Conservation (phyloP, 192 early-diverging fungal genomes). For the Linnemannia hyalina region DNA sequence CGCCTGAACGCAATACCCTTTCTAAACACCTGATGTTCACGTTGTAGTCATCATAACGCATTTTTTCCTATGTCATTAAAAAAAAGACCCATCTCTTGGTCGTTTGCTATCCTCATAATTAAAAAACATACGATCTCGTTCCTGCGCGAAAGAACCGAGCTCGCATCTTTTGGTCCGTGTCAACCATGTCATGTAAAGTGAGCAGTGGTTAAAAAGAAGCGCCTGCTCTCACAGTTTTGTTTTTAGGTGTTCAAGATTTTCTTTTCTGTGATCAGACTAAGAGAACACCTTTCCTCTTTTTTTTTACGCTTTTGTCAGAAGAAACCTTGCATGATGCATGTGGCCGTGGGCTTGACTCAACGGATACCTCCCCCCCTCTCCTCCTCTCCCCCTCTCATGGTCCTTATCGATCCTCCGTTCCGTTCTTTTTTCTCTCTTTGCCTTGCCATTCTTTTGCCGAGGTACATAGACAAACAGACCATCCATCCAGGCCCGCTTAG, state of each 20-base stretch:
- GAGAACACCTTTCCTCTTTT: background rate
- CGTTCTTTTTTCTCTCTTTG: background rate
- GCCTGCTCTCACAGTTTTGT: too few relatives aligned
- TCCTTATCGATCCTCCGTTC: background rate
- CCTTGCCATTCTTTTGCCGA: background rate
- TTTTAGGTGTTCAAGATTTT: background rate
- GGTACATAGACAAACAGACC: background rate
- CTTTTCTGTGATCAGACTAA: background rate
- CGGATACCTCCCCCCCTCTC: background rate
- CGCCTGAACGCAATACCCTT: too few relatives aligned
- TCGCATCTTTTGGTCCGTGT: too few relatives aligned
- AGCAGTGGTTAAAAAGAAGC: too few relatives aligned
- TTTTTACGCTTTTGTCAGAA: background rate
- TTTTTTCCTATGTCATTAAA: too few relatives aligned
- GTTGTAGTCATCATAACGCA: too few relatives aligned
- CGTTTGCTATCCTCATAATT: too few relatives aligned
- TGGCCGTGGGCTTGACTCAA: background rate
- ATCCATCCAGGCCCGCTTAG: background rate
- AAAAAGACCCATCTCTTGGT: too few relatives aligned
- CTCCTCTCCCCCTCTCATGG: background rate
- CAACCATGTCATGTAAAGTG: too few relatives aligned
- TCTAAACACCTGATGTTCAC: too few relatives aligned
- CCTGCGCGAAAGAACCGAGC: too few relatives aligned
- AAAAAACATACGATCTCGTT: too few relatives aligned
- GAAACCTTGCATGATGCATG: conserved; percentile 6